Evolutionary conservation across 164 flowering plant species (phyloP).

Genomic region (Dillenia turbinata): DNA sequence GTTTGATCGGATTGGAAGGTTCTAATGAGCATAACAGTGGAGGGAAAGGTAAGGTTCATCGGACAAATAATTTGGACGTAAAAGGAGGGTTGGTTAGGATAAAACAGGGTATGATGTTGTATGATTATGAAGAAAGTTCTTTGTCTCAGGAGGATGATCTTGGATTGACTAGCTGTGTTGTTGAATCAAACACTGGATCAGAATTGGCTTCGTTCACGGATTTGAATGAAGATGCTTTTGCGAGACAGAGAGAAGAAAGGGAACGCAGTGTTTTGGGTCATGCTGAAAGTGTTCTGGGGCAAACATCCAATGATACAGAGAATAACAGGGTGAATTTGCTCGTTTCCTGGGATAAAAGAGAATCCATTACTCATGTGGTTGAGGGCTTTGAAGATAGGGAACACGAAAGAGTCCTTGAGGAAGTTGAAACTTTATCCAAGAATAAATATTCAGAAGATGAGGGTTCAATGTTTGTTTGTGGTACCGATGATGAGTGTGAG

Average conservation of each 20-base stretch:
- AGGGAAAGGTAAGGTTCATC: too few species aligned
- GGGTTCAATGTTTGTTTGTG: constrained; percentile 54
- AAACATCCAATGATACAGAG: constrained; percentile 1
- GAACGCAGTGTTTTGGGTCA: constrained; percentile 1
- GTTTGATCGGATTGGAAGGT: too few species aligned
- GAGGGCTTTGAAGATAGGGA: constrained; percentile 18
- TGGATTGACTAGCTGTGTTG: too few species aligned
- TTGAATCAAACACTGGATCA: too few species aligned
- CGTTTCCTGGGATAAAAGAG: background rate
- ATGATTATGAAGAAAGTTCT: too few species aligned
- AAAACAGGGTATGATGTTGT: too few species aligned
- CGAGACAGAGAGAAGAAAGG: constrained; percentile 1
- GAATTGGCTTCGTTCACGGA: too few species aligned
- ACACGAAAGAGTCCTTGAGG: constrained; percentile 11
- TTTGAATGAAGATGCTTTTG: background rate
- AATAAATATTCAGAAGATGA: constrained; percentile 62
- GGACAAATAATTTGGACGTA: too few species aligned
- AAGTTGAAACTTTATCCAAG: constrained; percentile 35
- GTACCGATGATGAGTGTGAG: constrained; percentile 46
- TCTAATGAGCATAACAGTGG: too few species aligned
- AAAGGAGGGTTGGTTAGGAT: too few species aligned
- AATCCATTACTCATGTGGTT: background rate
- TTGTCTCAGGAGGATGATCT: too few species aligned
- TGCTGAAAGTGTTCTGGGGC: constrained; percentile 1
- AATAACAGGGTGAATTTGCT: constrained; percentile 2